Evolutionary conservation across 257 asterid species (phyloP), one percentile per base, ranked within the genome.

Genomic region (Oldenlandia corymbosa): DNA sequence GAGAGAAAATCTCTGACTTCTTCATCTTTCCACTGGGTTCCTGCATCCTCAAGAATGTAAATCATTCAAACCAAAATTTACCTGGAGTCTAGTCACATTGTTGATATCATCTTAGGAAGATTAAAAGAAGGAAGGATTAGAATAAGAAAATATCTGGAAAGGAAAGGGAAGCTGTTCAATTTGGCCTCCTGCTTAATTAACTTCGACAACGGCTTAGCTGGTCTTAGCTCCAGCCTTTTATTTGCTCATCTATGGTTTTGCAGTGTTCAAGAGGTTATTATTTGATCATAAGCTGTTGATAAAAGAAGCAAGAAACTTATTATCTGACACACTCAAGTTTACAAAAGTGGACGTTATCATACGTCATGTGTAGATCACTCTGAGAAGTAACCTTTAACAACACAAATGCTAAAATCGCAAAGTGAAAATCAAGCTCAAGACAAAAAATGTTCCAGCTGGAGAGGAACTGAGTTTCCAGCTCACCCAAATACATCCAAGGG

Each of bases 11-110:
- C 73, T 84, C 83, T 47, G 57, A 78, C 72, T 79, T 85, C 64
- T 74, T 76, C 58, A 83, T 76, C 58, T 17, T 80, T 76, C 67
- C 80, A 77, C 78, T 74, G 24, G 48, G 56, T 39, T 31, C 87
- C 97, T 89, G 91, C 70, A 78, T 60, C 37, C 27, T 52, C 31
- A 68, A 39, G 30, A 24, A 63, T 6, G 32, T 53, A 37, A 64
- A 72, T 55, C 55, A 24, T 43, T 45, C 56, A 27, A 60, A 39
- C 57, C 37, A 21, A 32, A 32, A 20, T 1, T 43, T 23, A 11
- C 10, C n/a, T n/a, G n/a, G 10, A 24, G 49, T 52, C 42, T 9
- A 48, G 0, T 9, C 18, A 43, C 23, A 23, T 11, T 21, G 1
- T 48, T 21, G 30, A 6, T 26, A 51, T 27, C 26, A 20, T 30